These are phyloP conservation scores for Sarocladium strictum DNA, from an alignment of 2,329 filamentous ascomycete species.

Conservation along the genomic window DNA sequence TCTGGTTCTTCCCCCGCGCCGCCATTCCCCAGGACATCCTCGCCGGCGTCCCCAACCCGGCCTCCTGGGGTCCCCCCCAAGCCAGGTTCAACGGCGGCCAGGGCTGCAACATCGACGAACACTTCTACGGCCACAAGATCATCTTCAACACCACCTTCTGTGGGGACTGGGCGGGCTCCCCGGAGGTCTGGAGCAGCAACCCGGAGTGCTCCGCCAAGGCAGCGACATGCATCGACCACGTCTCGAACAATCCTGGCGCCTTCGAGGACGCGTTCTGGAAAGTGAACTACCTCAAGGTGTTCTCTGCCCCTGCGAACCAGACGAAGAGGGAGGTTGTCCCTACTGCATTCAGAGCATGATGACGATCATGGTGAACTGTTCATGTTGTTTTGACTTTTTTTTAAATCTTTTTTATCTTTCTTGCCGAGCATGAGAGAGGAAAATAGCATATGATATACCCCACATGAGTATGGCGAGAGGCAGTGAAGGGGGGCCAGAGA, in stretches of 20 bases:
- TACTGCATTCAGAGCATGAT: background rate
- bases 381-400: background rate
- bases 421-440: background rate
- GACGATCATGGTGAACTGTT: background rate
- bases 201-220: slow-evolving; percentile 54
- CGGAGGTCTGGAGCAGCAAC: slow-evolving; percentile 51
- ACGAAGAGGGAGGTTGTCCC: background rate
- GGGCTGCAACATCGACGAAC: slow-evolving; percentile 62
- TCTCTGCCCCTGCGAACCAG: slow-evolving; percentile 17
- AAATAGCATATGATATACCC: background rate
- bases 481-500: background rate
- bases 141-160: slow-evolving; percentile 83
- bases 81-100: slow-evolving; percentile 62
- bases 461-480: background rate
- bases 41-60: slow-evolving; percentile 55
- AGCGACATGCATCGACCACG: slow-evolving; percentile 64
- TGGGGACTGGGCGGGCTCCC: slow-evolving; percentile 73
- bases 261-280: slow-evolving; percentile 74
- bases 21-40: slow-evolving; percentile 59
- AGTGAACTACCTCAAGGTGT: slow-evolving; percentile 67
- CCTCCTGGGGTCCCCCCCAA: slow-evolving; percentile 61
- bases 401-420: background rate
- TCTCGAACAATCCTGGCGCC: slow-evolving; percentile 61
- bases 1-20: slow-evolving; percentile 76
- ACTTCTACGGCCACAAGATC: slow-evolving; percentile 69